A percentile compares a stretch with the other conserved stretches of the same genome.
Evolutionary conservation across 2,329 filamentous ascomycete species (phyloP).

Genomic region (Scedosporium minutisporum): DNA sequence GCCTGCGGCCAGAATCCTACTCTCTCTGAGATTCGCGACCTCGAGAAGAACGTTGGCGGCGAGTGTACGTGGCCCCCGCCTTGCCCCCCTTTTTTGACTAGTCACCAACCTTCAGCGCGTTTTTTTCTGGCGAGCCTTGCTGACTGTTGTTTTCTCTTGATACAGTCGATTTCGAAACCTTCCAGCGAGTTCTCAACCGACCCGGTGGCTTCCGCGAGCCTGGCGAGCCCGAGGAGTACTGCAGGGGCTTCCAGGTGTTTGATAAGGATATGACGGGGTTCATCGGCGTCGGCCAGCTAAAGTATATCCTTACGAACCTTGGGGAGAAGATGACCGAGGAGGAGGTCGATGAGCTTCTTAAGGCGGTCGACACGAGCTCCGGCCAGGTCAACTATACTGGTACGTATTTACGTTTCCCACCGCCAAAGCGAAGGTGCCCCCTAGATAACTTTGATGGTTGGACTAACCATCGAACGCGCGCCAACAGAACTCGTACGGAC

Average conservation of each 20-base stretch:
- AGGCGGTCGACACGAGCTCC: conserved; percentile 91
- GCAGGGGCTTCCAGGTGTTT: conserved; percentile 97
- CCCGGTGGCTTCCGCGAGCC: conserved; percentile 97
- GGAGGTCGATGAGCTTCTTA: conserved; percentile 96
- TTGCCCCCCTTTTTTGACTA: background rate
- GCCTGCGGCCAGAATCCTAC: conserved; percentile 98
- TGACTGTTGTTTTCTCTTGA: background rate
- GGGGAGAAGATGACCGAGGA: conserved; percentile 99
- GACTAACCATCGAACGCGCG: conserved; percentile 5
- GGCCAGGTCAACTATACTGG: conserved; percentile 97
- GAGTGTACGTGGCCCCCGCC: conserved; percentile 62
- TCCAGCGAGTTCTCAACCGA: conserved; percentile 92
- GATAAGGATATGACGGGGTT: conserved; percentile 98
- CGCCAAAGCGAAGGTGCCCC: no score
- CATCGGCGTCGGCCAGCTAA: conserved; percentile 93
- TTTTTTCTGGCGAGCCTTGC: background rate
- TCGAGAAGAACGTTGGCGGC: conserved; percentile 80
- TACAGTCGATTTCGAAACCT: conserved; percentile 93
- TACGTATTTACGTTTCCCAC: conserved; percentile 31
- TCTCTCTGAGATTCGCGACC: conserved; percentile 78
- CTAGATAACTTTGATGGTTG: background rate
- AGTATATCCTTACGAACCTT: conserved; percentile 95
- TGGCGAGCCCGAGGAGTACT: conserved; percentile 96
- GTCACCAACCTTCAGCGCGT: background rate
- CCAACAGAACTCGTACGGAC: conserved; percentile 70